Evolutionary conservation across 805 yeast genomes (phyloP), one percentile per base, ranked within the genome.

Genomic region (Yamadazyma takamatsuzukensis): DNA sequence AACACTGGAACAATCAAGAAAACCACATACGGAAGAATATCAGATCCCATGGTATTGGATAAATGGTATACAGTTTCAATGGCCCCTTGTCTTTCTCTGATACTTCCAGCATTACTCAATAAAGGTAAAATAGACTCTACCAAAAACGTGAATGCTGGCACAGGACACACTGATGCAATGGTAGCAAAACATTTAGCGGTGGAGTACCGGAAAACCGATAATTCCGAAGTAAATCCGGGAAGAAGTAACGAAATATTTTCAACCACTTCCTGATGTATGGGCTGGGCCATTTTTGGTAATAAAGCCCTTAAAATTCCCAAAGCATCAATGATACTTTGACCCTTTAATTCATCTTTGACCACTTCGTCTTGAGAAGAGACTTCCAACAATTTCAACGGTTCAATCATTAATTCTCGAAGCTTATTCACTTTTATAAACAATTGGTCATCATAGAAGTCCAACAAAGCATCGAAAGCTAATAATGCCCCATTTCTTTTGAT

Each of bases 1-100:
- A 93, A 67, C 4, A 93, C 87, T 8, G 99, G 98, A 17, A 94
- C 97, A 55, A 93, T 87, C 48, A 93, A 72, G 56, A 93, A 93
- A 22, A 93, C 95, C 29, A 93, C 89, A 56, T 90, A 93, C 0
- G 99, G 99, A 40, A 93, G 64, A 35, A 94, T 87, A 39, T 76
- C 83, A 6, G 85, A 68, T 1, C 94, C 97, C 96, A 93, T 87
- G 3, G 83, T 73, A 24, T 70, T 68, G 2, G 95, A 78, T 29
- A 93, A 66, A 51, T 93, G 97, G 53, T 86, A 89, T 6, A 90
- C 72, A 15, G 93, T 76, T 59, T 93, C 99, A 35, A 87, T 83
- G 5, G 95, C 88, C 50, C 99, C 98, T 62, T 90, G 97, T 40
- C 98, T 75, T 40, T 80, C 82, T 16, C 63, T 70, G 6, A 80